Base-by-base conservation (phyloP, 2,329 filamentous ascomycete species). In the Colletotrichum sp. region DNA sequence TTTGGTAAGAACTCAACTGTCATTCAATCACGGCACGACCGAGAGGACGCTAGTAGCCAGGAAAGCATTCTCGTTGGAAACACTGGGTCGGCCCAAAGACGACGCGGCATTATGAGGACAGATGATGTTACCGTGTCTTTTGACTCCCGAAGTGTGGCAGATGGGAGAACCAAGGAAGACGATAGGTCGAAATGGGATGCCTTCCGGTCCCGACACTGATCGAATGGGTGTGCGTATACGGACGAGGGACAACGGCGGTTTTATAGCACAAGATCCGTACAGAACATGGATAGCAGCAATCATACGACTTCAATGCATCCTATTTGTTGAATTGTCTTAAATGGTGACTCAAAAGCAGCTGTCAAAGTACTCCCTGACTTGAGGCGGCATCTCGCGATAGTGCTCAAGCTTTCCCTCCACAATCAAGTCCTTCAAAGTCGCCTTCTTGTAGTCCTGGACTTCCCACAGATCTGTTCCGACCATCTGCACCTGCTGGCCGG, bases 391-490 rank as follows among this genome's bases (percentile, higher is more conserved):
- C 5, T 79, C 76, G 11, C 75, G 74, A 34, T 81, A 81, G 3
- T 76, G 33, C 11, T 74, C 76, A 15, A 81, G 66, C 63, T 77
- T 76, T 2, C 72, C 75, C 3, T 69, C 75, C 2, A 79, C 63
- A 24, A 81, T 64, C 36, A 81, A 64, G 6, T 70, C 75, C 1
- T 72, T 66, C 1, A 81, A 66, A 8, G 54, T 79, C 6, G 72
- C 75, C 69, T 80, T 81, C 29, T 75, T 27, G 29, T 79, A 79
- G 1, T 70, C 78, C 6, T 77, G 34, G 2, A 81, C 77, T 3
- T 80, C 77, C 80, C 80, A 81, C 5, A 80, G 66, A 63, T 81
- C 78, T 2, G 66, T 55, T 6, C 77, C 76, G 2, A 79, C 31
- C 34, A 76, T 76, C 16, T 69, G 72, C 5, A 66, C 66, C 16